Evolutionary conservation across 2,329 filamentous ascomycete species (phyloP).

Genomic region (Pseudocercospora ulei): DNA sequence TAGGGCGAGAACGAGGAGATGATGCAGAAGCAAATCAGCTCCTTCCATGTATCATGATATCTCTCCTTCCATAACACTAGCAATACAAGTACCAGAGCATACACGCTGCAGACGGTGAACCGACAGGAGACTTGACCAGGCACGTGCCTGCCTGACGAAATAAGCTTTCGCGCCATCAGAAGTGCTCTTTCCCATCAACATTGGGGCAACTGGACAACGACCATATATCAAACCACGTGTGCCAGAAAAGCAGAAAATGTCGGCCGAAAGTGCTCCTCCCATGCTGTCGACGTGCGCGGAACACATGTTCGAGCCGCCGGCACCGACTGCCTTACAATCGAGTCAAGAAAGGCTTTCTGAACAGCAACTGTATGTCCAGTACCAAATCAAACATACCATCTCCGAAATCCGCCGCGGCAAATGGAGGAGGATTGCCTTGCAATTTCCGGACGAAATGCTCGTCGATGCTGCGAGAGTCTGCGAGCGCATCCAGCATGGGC

Average conservation of each 20-base stretch:
- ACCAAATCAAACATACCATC: conserved; percentile 76
- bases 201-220: background rate
- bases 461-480: conserved; percentile 73
- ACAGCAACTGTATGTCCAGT: conserved; percentile 63
- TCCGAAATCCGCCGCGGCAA: conserved; percentile 60
- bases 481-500: conserved; percentile 50
- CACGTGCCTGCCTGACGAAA: too few relatives aligned
- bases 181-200: conserved; percentile 3
- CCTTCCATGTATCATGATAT: too few relatives aligned
- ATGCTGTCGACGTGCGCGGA: conserved; percentile 55
- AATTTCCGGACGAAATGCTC: conserved; percentile 92
- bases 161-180: too few relatives aligned
- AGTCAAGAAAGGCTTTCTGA: conserved; percentile 43
- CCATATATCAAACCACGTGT: conserved; percentile 2
- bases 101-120: too few relatives aligned
- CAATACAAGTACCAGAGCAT: too few relatives aligned
- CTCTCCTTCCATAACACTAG: too few relatives aligned
- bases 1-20: too few relatives aligned
- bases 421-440: conserved; percentile 74
- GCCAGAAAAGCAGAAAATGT: conserved; percentile 13
- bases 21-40: too few relatives aligned
- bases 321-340: conserved; percentile 34
- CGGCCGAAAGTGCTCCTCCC: conserved; percentile 42
- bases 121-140: too few relatives aligned
- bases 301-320: conserved; percentile 50